Percentiles rank a stretch among this genome's conserved stretches.
Evolutionary conservation across 2,329 filamentous ascomycete species (phyloP).

Genomic region (Diaporthe vexans): DNA sequence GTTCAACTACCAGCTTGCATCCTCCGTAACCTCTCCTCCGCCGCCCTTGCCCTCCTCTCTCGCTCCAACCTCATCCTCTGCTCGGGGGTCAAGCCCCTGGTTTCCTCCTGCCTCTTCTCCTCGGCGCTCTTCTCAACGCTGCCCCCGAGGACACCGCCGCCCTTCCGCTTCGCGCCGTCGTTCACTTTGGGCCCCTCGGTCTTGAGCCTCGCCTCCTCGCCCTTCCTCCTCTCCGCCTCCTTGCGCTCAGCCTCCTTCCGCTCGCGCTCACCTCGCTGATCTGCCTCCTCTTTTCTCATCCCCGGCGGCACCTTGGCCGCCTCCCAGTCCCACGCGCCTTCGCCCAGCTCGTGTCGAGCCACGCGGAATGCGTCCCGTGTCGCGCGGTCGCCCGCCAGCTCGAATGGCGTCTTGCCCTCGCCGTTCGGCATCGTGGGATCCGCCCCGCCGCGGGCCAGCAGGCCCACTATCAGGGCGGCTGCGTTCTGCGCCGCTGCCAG

Average conservation of each 20-base stretch:
- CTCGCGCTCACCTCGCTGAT: constrained; percentile 78
- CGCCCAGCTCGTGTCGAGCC: constrained; percentile 85
- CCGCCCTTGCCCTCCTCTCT: constrained; percentile 90
- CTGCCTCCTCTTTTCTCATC: constrained; percentile 79
- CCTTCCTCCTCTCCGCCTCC: constrained; percentile 78
- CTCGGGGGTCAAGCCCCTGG: constrained; percentile 87
- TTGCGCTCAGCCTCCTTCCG: constrained; percentile 76
- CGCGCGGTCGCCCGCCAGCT: constrained; percentile 85
- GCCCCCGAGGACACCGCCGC: constrained; percentile 68
- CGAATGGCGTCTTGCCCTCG: constrained; percentile 89
- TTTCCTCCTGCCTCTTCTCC: constrained; percentile 87
- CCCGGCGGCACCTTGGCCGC: constrained; percentile 78
- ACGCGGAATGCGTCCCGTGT: constrained; percentile 94
- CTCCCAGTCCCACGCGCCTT: constrained; percentile 84
- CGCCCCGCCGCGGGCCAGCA: constrained; percentile 81
- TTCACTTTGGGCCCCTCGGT: constrained; percentile 73
- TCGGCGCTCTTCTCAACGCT: constrained; percentile 79
- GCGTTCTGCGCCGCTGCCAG: constrained; percentile 87
- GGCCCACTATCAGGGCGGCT: constrained; percentile 80
- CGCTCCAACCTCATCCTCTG: constrained; percentile 87
- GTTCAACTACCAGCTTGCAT: constrained; percentile 64
- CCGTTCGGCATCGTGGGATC: constrained; percentile 79
- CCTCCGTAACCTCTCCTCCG: constrained; percentile 85
- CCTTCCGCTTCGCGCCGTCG: constrained; percentile 58
- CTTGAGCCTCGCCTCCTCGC: constrained; percentile 80